These are phyloP conservation scores for Wallacemonas sp. DNA, from an alignment of 208 protist genomes.

Conservation along the genomic window DNA sequence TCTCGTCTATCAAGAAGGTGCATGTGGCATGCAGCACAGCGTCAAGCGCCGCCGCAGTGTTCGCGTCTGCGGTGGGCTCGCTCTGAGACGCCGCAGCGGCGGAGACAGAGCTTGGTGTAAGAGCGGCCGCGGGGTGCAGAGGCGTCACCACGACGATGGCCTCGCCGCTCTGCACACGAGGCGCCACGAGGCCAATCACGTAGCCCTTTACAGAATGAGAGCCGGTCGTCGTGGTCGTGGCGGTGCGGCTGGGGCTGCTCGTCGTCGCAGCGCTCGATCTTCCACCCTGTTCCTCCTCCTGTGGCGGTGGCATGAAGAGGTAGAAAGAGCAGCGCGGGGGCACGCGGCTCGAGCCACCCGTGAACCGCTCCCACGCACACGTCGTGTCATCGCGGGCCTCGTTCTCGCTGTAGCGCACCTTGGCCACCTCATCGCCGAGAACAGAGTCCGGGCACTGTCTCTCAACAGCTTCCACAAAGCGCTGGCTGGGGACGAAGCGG, in stretches of 20 bases:
- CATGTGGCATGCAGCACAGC: conserved; percentile 2
- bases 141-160: conserved; percentile 42
- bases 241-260: too few relatives aligned
- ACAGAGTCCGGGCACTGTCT: conserved; percentile 2
- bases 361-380: neutral
- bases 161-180: conserved; percentile 46
- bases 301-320: conserved; percentile 4
- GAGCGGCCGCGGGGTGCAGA: neutral
- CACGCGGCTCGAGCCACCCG: neutral
- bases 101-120: neutral
- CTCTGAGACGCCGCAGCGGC: neutral
- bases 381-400: neutral
- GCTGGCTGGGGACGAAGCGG: conserved; percentile 18
- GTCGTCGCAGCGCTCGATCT: too few relatives aligned
- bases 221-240: too few relatives aligned
- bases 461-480: conserved; percentile 7
- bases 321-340: conserved; percentile 28
- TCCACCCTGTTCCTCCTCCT: neutral
- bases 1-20: conserved; percentile 10
- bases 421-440: neutral
- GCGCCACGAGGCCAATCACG: conserved; percentile 39
- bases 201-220: too few relatives aligned
- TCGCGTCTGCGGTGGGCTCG: neutral
- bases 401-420: neutral
- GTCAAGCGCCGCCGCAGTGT: neutral